These are phyloP conservation scores for Paratinospora sagittata DNA, from an alignment of 164 flowering plant species.

Conservation along the genomic window DNA sequence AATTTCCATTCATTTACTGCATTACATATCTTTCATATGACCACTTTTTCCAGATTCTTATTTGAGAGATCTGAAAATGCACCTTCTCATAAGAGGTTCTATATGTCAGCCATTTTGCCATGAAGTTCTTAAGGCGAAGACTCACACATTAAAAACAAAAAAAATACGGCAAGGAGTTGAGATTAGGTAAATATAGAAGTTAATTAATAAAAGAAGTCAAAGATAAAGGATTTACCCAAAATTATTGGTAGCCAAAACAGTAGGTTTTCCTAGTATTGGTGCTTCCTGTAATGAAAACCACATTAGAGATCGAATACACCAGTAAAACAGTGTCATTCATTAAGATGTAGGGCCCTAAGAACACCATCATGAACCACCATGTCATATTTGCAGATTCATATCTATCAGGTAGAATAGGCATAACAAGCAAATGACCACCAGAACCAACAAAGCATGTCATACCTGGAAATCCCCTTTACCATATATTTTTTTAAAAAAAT, in stretches of 20 bases:
- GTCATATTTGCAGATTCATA: not conserved
- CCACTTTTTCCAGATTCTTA: too few relatives aligned
- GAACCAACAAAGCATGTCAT: not conserved
- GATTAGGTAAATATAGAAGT: not conserved
- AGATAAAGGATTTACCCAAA: constrained; percentile 45
- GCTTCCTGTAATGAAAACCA: constrained; percentile 50
- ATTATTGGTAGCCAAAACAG: constrained; percentile 45
- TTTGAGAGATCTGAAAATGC: too few relatives aligned
- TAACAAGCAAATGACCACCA: not conserved
- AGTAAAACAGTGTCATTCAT: constrained; percentile 17
- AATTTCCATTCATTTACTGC: too few relatives aligned
- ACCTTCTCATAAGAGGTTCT: too few relatives aligned
- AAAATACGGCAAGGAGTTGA: not conserved
- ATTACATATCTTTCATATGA: too few relatives aligned
- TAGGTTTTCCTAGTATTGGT: constrained; percentile 85
- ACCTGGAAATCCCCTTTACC: not conserved
- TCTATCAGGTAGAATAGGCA: not conserved
- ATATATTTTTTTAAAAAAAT: not conserved
- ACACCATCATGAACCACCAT: not conserved
- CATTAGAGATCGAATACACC: constrained; percentile 8
- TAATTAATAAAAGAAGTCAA: not conserved
- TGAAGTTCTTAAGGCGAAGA: not conserved
- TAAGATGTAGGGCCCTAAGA: not conserved
- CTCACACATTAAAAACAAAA: not conserved
- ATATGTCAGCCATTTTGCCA: not conserved